Evolutionary conservation across 345 rosid species (phyloP), one percentile per base, ranked within the genome.

Genomic region (Garcia nutans): DNA sequence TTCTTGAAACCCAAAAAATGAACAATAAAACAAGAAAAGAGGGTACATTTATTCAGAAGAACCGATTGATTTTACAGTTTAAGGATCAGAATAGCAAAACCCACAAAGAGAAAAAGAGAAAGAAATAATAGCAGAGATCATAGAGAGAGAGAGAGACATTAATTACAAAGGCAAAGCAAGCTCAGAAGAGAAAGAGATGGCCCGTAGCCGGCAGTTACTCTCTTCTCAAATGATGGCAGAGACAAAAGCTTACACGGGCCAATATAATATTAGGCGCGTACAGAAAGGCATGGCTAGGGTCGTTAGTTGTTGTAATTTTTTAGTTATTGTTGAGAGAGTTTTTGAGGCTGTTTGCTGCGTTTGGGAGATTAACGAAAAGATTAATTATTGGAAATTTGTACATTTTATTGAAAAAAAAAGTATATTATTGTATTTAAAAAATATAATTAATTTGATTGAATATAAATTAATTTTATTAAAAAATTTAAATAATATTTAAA

Each of bases 81-180:
- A n/a, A 70, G 5, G 52, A 65, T 60, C 64, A 59, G 61, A 60
- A 71, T 23, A 47, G 63, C 60, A 37, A 47, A 33, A 65, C 52
- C 41, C 54, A 50, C 9, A 20, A 1, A 23, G 49, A 71, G 20
- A 58, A n/a, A 55, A 31, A n/a, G 50, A 45, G 31, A 20, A 31
- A 19, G 23, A 37, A 28, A 10, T n/a, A 59, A 55, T 55, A 44
- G 13, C 9, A 15, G 10, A 10, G 45, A 44, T 3, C 58, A 16
- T 10, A 54, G 47, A 60, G 65, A 10, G 28, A 70, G 50, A 23
- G 50, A 45, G 68, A 74, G 31, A 54, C 79, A 80, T 80, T 76
- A 45, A 80, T 71, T 79, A 71, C 68, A 63, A 71, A 65, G 57
- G 76, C 76, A 26, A 55, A 64, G 58, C 20, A 69, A 50, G 31